phyloP scores from a whole-genome alignment of 2,329 filamentous ascomycete species.

The Paecilomyces variotii region DNA sequence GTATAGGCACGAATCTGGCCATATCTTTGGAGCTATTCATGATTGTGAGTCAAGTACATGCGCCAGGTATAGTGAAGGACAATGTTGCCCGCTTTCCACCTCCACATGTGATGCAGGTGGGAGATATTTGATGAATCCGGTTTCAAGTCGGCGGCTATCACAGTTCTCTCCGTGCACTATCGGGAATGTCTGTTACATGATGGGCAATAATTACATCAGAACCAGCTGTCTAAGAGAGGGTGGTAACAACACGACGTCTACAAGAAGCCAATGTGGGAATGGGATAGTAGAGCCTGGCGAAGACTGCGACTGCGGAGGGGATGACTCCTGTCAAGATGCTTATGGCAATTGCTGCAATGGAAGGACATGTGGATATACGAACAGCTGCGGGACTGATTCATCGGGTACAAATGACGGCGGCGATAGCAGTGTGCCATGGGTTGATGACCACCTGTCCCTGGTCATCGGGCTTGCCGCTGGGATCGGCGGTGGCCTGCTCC shows the following conservation, averaged over 20 bases:
- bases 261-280: constrained; percentile 76
- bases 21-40: background rate
- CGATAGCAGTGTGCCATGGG: background rate
- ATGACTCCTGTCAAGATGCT: constrained; percentile 15
- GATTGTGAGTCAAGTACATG: background rate
- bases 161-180: constrained; percentile 77
- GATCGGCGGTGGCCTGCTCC: background rate
- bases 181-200: constrained; percentile 79
- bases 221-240: constrained; percentile 68
- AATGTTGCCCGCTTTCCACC: background rate
- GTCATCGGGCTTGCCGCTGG: background rate
- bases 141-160: constrained; percentile 66
- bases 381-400: background rate
- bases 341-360: background rate
- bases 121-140: background rate
- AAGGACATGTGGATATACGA: background rate
- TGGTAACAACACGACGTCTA: constrained; percentile 61
- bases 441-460: background rate
- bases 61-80: background rate
- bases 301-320: constrained; percentile 83
- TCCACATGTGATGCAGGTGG: background rate
- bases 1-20: background rate
- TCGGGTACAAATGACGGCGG: background rate
- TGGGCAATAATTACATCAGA: constrained; percentile 63
- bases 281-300: constrained; percentile 85